Evolutionary conservation across 2,329 filamentous ascomycete species (phyloP).

Genomic region (Rutstroemia sp.): DNA sequence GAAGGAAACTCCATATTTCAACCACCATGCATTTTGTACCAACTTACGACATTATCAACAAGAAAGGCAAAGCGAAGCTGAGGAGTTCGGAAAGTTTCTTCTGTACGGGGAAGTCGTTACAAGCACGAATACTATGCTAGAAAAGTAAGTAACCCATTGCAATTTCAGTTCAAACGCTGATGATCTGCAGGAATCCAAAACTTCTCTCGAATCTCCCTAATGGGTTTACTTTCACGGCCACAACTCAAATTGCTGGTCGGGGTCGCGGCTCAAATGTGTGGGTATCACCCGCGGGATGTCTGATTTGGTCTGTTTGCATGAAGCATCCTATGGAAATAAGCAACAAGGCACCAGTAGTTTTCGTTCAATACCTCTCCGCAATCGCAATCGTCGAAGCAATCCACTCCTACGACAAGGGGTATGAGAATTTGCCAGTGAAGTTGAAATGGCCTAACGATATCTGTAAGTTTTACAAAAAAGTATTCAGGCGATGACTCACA

Average conservation of each 20-base stretch:
- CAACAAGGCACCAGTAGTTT: conserved; percentile 71
- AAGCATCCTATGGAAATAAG: conserved; percentile 72
- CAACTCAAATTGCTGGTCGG: conserved; percentile 78
- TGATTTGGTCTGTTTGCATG: conserved; percentile 85
- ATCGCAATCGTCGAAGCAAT: conserved; percentile 82
- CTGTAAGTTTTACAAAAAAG: conserved; percentile 40
- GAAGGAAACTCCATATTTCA: conserved; percentile 77
- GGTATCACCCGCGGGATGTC: conserved; percentile 78
- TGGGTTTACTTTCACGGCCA: conserved; percentile 84
- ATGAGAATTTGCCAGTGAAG: conserved; percentile 68
- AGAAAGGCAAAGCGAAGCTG: conserved; percentile 44
- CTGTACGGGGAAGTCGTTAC: conserved; percentile 90
- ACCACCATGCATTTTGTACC: conserved; percentile 71
- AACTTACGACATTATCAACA: conserved; percentile 61
- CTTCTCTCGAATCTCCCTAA: conserved; percentile 69
- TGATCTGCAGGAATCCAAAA: conserved; percentile 56
- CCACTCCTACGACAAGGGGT: conserved; percentile 69
- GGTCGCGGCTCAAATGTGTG: conserved; percentile 90
- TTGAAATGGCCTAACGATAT: conserved; percentile 99
- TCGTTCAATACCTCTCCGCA: conserved; percentile 87
- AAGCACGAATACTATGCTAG: conserved; percentile 86
- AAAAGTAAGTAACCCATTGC: conserved; percentile 52
- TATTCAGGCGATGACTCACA: not conserved
- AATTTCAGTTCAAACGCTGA: conserved; percentile 11
- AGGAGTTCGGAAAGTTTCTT: conserved; percentile 67